These are phyloP conservation scores for Ophiostoma sp. DNA, from an alignment of 2,329 filamentous ascomycete species.

Conservation along the genomic window DNA sequence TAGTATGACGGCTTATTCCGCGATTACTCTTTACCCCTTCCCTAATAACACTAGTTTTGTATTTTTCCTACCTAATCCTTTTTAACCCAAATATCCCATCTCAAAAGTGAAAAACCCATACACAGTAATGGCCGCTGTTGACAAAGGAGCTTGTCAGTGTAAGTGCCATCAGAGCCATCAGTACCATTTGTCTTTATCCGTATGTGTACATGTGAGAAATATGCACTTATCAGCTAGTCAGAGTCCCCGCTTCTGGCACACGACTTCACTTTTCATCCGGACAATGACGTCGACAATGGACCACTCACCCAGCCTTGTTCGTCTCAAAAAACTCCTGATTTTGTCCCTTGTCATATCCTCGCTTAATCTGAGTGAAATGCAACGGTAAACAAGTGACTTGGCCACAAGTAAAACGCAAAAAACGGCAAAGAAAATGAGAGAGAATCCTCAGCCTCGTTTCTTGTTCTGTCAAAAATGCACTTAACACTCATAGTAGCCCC, in stretches of 20 bases:
- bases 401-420: neutral
- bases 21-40: neutral
- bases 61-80: neutral
- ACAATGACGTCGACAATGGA: slow-evolving; percentile 2
- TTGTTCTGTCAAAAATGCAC: neutral
- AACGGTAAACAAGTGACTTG: neutral
- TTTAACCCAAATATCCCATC: neutral
- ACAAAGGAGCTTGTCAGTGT: neutral
- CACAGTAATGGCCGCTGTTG: neutral
- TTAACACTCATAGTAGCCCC: neutral
- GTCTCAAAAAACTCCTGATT: neutral
- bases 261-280: neutral
- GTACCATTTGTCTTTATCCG: neutral
- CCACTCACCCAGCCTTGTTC: neutral
- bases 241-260: neutral
- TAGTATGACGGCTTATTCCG: neutral
- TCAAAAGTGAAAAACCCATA: neutral
- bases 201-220: neutral
- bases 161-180: neutral
- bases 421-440: neutral
- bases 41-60: neutral
- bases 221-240: neutral
- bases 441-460: neutral
- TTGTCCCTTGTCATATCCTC: neutral
- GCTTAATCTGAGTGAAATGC: neutral